Evolutionary conservation across 1,284 basidiomycete species (phyloP).

Genomic region (Moesziomyces aphidis): DNA sequence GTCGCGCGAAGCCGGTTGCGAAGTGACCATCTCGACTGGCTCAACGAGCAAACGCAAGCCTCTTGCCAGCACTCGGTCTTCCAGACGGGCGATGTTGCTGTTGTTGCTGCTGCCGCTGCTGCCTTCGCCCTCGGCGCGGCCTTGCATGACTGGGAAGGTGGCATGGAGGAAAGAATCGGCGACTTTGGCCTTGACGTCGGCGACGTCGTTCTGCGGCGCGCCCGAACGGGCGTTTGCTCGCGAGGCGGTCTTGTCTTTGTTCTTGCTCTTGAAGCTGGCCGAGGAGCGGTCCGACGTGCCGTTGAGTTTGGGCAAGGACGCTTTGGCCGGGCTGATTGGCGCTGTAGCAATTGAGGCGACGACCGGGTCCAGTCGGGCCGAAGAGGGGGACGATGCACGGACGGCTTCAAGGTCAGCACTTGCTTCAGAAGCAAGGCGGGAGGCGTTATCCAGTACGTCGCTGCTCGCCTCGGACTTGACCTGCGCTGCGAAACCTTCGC

Average conservation of each 20-base stretch:
- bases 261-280: constrained; percentile 5
- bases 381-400: not conserved
- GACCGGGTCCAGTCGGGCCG: not conserved
- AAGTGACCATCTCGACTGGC: constrained; percentile 26
- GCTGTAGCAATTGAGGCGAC: not conserved
- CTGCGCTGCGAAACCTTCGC: constrained; percentile 1
- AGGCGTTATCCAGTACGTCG: not conserved
- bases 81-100: constrained; percentile 25
- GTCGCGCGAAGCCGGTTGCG: constrained; percentile 2
- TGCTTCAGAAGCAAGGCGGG: not conserved
- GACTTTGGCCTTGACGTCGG: constrained; percentile 22
- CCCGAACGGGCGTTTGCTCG: constrained; percentile 5
- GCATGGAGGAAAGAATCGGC: constrained; percentile 30
- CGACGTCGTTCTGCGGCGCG: constrained; percentile 9
- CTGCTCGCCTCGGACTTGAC: constrained; percentile 4
- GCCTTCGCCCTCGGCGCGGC: constrained; percentile 5
- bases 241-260: constrained; percentile 6
- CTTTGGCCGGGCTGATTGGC: not conserved
- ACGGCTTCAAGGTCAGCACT: not conserved
- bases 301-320: not conserved
- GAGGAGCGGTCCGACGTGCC: not conserved
- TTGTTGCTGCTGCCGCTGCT: constrained; percentile 12
- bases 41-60: constrained; percentile 29
- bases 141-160: constrained; percentile 35
- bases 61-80: constrained; percentile 30